A percentile compares a stretch with the other conserved stretches of the same genome.
Conservation (phyloP, 192 early-diverging fungal species). For the Backusella tarrabulga region DNA sequence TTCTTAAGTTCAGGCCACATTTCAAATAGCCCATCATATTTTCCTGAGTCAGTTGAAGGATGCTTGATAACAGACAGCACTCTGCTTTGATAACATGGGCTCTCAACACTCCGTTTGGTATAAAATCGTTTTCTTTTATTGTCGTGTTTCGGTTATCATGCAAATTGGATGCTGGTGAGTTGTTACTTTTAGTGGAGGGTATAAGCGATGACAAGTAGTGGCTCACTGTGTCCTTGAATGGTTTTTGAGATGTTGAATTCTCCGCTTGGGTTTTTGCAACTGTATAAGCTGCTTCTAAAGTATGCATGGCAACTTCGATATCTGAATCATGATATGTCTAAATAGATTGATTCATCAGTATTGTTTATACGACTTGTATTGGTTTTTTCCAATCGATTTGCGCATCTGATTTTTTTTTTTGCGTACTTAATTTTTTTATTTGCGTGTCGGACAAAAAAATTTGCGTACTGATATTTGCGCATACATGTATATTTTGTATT, state of each 20-base stretch:
- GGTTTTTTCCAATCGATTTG: too few relatives aligned
- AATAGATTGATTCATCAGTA: slow-evolving; percentile 14
- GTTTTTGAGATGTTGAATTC: slow-evolving; percentile 23
- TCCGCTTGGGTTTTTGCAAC: slow-evolving; percentile 42
- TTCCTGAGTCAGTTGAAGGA: slow-evolving; percentile 48
- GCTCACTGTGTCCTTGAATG: slow-evolving; percentile 29
- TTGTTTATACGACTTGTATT: neutral
- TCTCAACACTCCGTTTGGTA: slow-evolving; percentile 46
- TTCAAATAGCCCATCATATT: slow-evolving; percentile 48
- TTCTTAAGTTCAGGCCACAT: slow-evolving; percentile 45
- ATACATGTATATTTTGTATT: too few relatives aligned
- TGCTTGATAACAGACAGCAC: slow-evolving; percentile 39
- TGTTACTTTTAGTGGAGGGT: slow-evolving; percentile 6
- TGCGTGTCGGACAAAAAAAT: too few relatives aligned
- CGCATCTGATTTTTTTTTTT: too few relatives aligned
- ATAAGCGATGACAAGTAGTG: slow-evolving; percentile 34
- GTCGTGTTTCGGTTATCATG: neutral
- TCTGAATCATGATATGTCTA: slow-evolving; percentile 43
- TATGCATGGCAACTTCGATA: slow-evolving; percentile 41
- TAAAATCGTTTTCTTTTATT: neutral
- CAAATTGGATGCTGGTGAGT: neutral
- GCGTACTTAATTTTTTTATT: too few relatives aligned
- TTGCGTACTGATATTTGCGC: too few relatives aligned
- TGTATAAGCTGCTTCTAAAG: slow-evolving; percentile 35
- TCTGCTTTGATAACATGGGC: slow-evolving; percentile 48